Evolutionary conservation across 23 red algal species (phyloP).

Genomic region (Chondrus crispus): DNA sequence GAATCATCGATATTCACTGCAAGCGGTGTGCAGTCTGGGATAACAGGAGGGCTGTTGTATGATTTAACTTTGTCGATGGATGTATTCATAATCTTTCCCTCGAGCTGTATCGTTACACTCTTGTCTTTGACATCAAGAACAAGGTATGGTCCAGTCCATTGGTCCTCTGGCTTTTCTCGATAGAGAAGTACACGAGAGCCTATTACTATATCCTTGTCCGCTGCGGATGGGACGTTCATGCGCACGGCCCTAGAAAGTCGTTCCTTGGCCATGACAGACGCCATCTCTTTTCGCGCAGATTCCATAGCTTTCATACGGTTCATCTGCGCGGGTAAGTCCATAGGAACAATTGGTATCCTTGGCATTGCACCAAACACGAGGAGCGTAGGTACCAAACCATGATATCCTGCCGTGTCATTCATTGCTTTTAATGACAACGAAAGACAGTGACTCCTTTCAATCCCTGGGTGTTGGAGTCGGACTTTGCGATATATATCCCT

Average conservation of each 20-base stretch:
- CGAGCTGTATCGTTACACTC: too few species aligned
- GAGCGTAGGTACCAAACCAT: background rate
- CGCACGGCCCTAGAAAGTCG: background rate
- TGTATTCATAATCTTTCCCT: too few species aligned
- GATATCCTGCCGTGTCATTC: constrained; percentile 2
- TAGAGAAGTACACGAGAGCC: background rate
- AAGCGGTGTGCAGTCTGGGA: too few species aligned
- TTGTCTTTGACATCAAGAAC: too few species aligned
- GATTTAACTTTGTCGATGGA: too few species aligned
- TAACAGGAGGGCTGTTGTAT: too few species aligned
- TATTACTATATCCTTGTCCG: background rate
- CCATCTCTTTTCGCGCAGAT: constrained; percentile 16
- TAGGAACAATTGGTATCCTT: background rate
- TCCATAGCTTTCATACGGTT: background rate
- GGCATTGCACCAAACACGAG: constrained; percentile 31
- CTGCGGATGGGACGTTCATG: background rate
- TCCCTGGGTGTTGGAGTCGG: background rate
- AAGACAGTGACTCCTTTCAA: background rate
- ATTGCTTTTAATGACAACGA: background rate
- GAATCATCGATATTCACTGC: too few species aligned
- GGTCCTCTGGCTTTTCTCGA: background rate
- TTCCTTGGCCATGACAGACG: background rate
- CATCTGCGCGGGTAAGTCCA: background rate
- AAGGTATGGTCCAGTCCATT: constrained; percentile 7
- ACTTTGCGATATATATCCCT: constrained; percentile 11